These are phyloP conservation scores for Eustoma russellianum DNA, from an alignment of 257 asterid species.

Conservation along the genomic window DNA sequence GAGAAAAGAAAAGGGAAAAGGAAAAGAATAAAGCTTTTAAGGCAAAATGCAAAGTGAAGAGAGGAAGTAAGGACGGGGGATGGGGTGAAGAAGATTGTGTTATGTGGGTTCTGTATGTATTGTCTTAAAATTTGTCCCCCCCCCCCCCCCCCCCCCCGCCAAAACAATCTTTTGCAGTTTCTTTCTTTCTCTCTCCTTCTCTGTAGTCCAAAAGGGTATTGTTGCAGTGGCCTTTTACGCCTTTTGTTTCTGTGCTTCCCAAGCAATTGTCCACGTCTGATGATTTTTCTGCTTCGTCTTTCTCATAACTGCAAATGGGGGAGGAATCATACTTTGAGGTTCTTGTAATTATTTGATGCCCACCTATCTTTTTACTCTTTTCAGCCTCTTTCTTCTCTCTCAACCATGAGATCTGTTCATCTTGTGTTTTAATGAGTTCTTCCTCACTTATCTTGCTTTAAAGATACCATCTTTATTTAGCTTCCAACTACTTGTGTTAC, in stretches of 20 bases:
- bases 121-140: constrained; percentile 85
- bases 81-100: constrained; percentile 1
- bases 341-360: constrained; percentile 69
- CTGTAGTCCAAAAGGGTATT: constrained; percentile 65
- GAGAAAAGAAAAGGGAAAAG: neutral
- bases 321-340: constrained; percentile 78
- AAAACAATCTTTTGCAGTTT: too few relatives aligned
- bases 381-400: constrained; percentile 3
- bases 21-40: constrained; percentile 17
- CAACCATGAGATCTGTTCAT: constrained; percentile 10
- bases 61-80: constrained; percentile 26
- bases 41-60: constrained; percentile 39
- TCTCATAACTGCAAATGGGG: constrained; percentile 61
- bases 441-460: constrained; percentile 36
- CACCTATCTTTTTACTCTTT: constrained; percentile 18
- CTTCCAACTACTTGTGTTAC: constrained; percentile 10
- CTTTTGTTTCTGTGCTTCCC: constrained; percentile 64
- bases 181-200: constrained; percentile 20
- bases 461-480: constrained; percentile 34
- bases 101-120: constrained; percentile 90
- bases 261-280: constrained; percentile 84
- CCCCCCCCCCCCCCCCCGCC: too few relatives aligned
- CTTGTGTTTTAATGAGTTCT: constrained; percentile 14
- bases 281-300: constrained; percentile 46
- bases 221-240: constrained; percentile 45